Percentiles rank a stretch among this genome's conserved stretches.
Evolutionary conservation across 2,329 filamentous ascomycete species (phyloP).

Genomic region (Ophiosphaerella herpotricha): DNA sequence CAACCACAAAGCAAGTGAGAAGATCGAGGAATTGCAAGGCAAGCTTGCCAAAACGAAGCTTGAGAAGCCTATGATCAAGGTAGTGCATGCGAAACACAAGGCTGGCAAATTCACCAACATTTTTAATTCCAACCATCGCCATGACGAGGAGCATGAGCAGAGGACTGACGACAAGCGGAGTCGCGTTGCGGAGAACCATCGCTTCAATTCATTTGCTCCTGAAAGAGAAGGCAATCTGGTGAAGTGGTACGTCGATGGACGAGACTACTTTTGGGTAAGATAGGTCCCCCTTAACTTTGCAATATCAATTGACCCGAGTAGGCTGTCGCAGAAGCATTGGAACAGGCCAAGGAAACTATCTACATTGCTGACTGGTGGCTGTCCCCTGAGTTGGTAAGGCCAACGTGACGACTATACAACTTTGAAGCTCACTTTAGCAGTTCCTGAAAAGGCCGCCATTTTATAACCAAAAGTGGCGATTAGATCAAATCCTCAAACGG

Average conservation of each 20-base stretch:
- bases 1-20: conserved; percentile 32
- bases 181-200: conserved; percentile 71
- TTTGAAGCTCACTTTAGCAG: conserved; percentile 19
- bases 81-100: conserved; percentile 64
- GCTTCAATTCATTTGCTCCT: conserved; percentile 90
- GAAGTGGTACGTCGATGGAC: conserved; percentile 97
- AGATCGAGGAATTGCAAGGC: conserved; percentile 44
- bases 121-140: conserved; percentile 86
- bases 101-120: conserved; percentile 68
- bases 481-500: conserved; percentile 86
- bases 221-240: conserved; percentile 81
- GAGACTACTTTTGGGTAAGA: conserved; percentile 81
- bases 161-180: conserved; percentile 79
- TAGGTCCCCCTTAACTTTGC: neutral
- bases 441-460: conserved; percentile 85
- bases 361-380: conserved; percentile 99
- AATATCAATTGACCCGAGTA: conserved; percentile 7
- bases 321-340: conserved; percentile 86
- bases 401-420: neutral
- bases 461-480: conserved; percentile 79
- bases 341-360: conserved; percentile 87
- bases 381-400: conserved; percentile 71
- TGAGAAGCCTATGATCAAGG: conserved; percentile 53
- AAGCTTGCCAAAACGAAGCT: conserved; percentile 54
- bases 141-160: conserved; percentile 91